Percentiles rank a stretch among this genome's conserved stretches.
phyloP scores from a whole-genome alignment of 768 basidiomycete species.

The Serpula lacrymans region DNA sequence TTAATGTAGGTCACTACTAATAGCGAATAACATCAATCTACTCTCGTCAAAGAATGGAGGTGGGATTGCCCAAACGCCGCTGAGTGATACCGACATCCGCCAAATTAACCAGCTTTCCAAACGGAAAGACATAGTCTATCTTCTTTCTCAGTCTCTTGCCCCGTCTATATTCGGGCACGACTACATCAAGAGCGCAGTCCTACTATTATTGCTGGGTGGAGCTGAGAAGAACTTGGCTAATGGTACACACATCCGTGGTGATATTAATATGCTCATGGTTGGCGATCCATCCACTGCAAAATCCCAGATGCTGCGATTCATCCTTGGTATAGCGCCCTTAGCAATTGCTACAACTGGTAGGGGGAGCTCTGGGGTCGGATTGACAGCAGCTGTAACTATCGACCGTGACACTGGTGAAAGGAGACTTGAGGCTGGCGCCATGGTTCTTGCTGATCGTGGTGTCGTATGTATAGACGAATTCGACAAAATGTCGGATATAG shows the following conservation, averaged over 20 bases:
- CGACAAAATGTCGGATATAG: slow-evolving; percentile 99
- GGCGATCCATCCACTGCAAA: slow-evolving; percentile 99
- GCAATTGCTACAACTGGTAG: slow-evolving; percentile 98
- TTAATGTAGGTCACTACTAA: slow-evolving; percentile 71
- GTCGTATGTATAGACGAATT: slow-evolving; percentile 99
- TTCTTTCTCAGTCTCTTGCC: slow-evolving; percentile 92
- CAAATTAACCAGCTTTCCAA: slow-evolving; percentile 93
- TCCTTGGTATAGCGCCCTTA: slow-evolving; percentile 91
- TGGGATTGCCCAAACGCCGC: slow-evolving; percentile 87
- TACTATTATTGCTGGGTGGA: slow-evolving; percentile 91
- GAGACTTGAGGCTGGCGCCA: slow-evolving; percentile 95
- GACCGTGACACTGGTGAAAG: slow-evolving; percentile 98
- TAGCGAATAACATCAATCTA: slow-evolving; percentile 93
- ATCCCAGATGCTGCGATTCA: slow-evolving; percentile 92
- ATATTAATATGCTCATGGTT: slow-evolving; percentile 99
- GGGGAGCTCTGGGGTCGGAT: slow-evolving; percentile 97
- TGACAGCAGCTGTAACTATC: slow-evolving; percentile 97
- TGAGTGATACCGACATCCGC: slow-evolving; percentile 93
- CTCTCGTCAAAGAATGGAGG: slow-evolving; percentile 94
- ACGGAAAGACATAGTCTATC: slow-evolving; percentile 78
- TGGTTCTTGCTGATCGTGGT: slow-evolving; percentile 98
- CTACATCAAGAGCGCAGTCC: slow-evolving; percentile 90
- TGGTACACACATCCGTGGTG: slow-evolving; percentile 97
- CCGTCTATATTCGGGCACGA: slow-evolving; percentile 97
- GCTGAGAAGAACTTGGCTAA: slow-evolving; percentile 97